Base-by-base conservation (phyloP, 345 rosid species). In the Eucalyptus sp. region DNA sequence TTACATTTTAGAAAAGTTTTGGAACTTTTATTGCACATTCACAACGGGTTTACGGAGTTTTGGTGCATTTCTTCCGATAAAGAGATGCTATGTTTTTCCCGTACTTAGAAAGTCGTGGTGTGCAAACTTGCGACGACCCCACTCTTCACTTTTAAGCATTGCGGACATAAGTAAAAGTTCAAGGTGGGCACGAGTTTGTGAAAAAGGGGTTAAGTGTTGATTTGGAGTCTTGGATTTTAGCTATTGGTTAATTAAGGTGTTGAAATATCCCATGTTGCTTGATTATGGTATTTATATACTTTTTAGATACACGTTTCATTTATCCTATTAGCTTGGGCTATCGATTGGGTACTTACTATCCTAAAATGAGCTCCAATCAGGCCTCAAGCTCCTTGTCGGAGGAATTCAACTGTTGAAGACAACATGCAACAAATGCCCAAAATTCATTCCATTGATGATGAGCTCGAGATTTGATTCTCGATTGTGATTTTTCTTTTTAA, bases 201-300 rank as follows among this genome's bases (percentile, higher is more conserved):
- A 13, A 62, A 29, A 62, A 7, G 8, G 9, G 41, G 12, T 0
- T n/a, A 31, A 66, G 41, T 15, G 79, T 31, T 8, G 22, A 66
- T 7, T 31, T 31, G 0, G 2, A 66, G 41, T 66, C 41, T 0
- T 15, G 15, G 18, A 17, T 66, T 31, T 66, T 2, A 13, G 37
- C 11, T 66, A 4, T 31, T 31, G 33, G 12, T 31, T 16, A 66
- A 31, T 66, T 31, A 33, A 66, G 10, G 79, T 66, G 1, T 31
- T 66, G 9, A 15, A n/a, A 15, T 14, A 64, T 66, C 10, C 10
- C 41, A 8, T 0, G 3, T 64, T 4, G 3, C 37, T 64, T 29
- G 71, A 1, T 31, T 12, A 14, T 0, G 14, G 15, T 11, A 31
- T 15, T n/a, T 66, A n/a, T 8, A 66, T 8, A 29, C 16, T 60